Evolutionary conservation across 331 rosid species (phyloP), one percentile per base, ranked within the genome.

Genomic region (Saraca asoca): DNA sequence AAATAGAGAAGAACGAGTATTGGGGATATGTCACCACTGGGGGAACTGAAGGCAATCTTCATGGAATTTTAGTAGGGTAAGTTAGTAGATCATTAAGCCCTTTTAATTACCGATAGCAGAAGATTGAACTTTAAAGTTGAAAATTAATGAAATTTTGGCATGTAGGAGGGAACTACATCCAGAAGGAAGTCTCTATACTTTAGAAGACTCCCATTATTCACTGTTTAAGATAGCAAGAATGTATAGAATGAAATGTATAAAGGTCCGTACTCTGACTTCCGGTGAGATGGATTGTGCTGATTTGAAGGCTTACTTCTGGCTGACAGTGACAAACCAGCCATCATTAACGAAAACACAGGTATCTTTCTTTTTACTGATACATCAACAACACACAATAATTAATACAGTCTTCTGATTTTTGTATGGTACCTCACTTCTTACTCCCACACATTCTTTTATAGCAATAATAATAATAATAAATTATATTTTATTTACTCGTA

Each of bases 21-120:
- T 85, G 91, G 91, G 91, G 91, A 5, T 85, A 85, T 78, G 72
- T 85, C 34, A 82, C 91, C 5, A 79, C 79, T 73, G 79, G 90
- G 5, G 90, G 90, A 11, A 85, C 90, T 0, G 90, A 85, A 74
- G 87, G 90, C 14, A 85, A 85, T 62, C 82, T 85, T n/a, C n/a
- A n/a, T n/a, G n/a, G n/a, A n/a, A n/a, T n/a, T n/a, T n/a, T n/a
- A n/a, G n/a, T n/a, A n/a, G n/a, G n/a, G n/a, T n/a, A n/a, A n/a
- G n/a, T n/a, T n/a, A n/a, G n/a, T n/a, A n/a, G n/a, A n/a, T n/a
- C n/a, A n/a, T n/a, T n/a, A n/a, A n/a, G n/a, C n/a, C n/a, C n/a
- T n/a, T n/a, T n/a, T n/a, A n/a, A n/a, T n/a, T n/a, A n/a, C n/a
- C n/a, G n/a, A n/a, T n/a, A n/a, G n/a, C n/a, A n/a, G n/a, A n/a